A percentile compares a stretch with the other conserved stretches of the same genome.
Conservation (phyloP, 2,329 filamentous ascomycete species). For the Xylaria sp. region DNA sequence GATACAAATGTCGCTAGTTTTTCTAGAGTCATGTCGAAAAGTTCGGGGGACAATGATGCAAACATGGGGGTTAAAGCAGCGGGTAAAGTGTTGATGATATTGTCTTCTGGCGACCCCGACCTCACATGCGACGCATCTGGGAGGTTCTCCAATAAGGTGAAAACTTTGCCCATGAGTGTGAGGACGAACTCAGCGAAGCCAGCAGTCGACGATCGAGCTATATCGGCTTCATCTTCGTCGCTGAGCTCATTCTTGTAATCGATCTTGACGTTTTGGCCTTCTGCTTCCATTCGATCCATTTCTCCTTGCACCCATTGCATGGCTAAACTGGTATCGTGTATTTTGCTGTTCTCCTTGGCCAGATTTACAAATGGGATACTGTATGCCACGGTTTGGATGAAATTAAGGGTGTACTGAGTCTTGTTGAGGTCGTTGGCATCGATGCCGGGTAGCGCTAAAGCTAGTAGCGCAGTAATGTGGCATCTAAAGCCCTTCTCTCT, state of each 20-base stretch:
- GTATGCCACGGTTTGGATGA: conserved; percentile 95
- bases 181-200: conserved; percentile 93
- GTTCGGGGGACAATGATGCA: conserved; percentile 87
- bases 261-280: conserved; percentile 85
- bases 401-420: conserved; percentile 91
- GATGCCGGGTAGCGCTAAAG: conserved; percentile 90
- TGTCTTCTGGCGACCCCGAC: conserved; percentile 93
- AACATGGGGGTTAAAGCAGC: conserved; percentile 91
- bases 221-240: conserved; percentile 86
- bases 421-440: conserved; percentile 98
- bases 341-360: conserved; percentile 71
- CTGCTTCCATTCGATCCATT: conserved; percentile 91
- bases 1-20: conserved; percentile 93
- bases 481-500: conserved; percentile 96
- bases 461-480: conserved; percentile 93
- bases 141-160: conserved; percentile 93
- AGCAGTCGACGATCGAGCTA: conserved; percentile 92
- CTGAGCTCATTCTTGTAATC: conserved; percentile 84
- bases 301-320: conserved; percentile 94
- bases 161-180: conserved; percentile 91
- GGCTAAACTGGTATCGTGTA: conserved; percentile 80
- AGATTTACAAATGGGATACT: conserved; percentile 93
- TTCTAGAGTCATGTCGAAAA: conserved; percentile 90
- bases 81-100: conserved; percentile 93
- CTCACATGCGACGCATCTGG: conserved; percentile 89